phyloP scores from a whole-genome alignment of 2,329 filamentous ascomycete species.

The Purpureocillium lavendulum region DNA sequence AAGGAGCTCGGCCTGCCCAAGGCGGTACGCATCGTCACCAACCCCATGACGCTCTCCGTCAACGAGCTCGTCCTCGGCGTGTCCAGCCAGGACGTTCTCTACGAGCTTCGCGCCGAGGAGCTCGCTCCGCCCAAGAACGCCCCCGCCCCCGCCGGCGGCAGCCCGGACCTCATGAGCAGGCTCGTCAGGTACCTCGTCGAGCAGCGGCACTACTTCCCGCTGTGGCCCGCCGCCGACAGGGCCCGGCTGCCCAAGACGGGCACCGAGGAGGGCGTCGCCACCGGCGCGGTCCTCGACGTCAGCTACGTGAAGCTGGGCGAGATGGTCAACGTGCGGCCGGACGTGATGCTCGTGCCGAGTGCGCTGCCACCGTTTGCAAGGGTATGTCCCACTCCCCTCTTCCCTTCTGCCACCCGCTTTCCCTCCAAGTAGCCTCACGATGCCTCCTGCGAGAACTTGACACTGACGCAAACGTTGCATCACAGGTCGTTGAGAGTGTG shows the following conservation, averaged over 20 bases:
- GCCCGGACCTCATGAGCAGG: slow-evolving; percentile 63
- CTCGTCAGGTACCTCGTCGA: slow-evolving; percentile 72
- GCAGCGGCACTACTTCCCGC: slow-evolving; percentile 82
- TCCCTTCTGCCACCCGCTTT: background rate
- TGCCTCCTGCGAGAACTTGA: no score
- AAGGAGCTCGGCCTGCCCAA: slow-evolving; percentile 75
- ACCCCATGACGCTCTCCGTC: slow-evolving; percentile 80
- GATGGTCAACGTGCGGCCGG: slow-evolving; percentile 78
- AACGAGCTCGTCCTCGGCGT: slow-evolving; percentile 83
- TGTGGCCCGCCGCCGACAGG: slow-evolving; percentile 74
- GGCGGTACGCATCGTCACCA: slow-evolving; percentile 69
- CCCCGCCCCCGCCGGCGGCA: slow-evolving; percentile 21
- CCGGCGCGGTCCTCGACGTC: slow-evolving; percentile 73
- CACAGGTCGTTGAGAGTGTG: slow-evolving; percentile 80
- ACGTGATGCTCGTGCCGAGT: slow-evolving; percentile 77
- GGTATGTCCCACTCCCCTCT: slow-evolving; percentile 39
- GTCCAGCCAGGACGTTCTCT: slow-evolving; percentile 76
- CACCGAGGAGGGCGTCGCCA: slow-evolving; percentile 48
- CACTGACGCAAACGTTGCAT: slow-evolving; percentile 8
- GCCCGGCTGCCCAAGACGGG: slow-evolving; percentile 58
- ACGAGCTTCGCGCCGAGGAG: slow-evolving; percentile 72
- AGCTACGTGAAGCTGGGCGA: slow-evolving; percentile 84
- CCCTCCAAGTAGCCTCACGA: background rate
- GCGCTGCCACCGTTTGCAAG: slow-evolving; percentile 79
- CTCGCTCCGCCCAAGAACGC: slow-evolving; percentile 21